Base-by-base conservation (phyloP, 2,329 filamentous ascomycete genomes). In the Colletotrichum sp. region DNA sequence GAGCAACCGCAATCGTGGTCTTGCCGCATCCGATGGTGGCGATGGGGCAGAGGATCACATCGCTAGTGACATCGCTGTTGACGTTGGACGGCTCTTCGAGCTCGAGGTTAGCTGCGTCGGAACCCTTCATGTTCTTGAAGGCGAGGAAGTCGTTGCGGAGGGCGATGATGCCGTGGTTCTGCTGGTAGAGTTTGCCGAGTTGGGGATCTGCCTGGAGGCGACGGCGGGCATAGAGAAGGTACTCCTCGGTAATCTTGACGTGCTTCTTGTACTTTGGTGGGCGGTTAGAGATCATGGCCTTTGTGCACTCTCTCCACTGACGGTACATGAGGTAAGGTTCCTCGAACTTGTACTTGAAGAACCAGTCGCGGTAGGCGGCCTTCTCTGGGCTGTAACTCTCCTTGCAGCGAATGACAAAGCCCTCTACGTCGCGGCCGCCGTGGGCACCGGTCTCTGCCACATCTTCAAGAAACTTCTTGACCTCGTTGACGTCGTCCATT, bases 281-380 rank as follows among this genome's bases (percentile, higher is more conserved):
- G 79, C 91, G 94, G 16, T 94, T 94, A 2, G 89, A 82, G 79
- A 99, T 98, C 73, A 98, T 85, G 7, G 95, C 91, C 84, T 98
- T 98, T 56, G 97, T 99, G 83, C 95, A 98, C 86, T 99, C 97
- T 77, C 97, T 93, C 97, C 97, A 99, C 86, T 99, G 97, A 28
- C 97, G 93, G 85, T 98, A 99, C 95, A 99, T 97, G 76, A 99
- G 88, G 83, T 99, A 99, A 1, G 97, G 97, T 86, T 99, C 97
- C 82, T 99, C 97, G 76, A 99, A 99, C 87, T 99, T 99, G 91
- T 96, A 99, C 85, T 99, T 99, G 93, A 99, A 99, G 85, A 99
- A 99, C 97, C 97, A 99, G 83, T 99, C 96, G n/a, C 91, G 87
- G 83, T 93, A 97, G 1, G 91, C 90, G 3, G 83, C 84, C 16